These are phyloP conservation scores for Cytospora paraplurivora DNA, from an alignment of 2,329 filamentous ascomycete genomes.

Conservation along the genomic window DNA sequence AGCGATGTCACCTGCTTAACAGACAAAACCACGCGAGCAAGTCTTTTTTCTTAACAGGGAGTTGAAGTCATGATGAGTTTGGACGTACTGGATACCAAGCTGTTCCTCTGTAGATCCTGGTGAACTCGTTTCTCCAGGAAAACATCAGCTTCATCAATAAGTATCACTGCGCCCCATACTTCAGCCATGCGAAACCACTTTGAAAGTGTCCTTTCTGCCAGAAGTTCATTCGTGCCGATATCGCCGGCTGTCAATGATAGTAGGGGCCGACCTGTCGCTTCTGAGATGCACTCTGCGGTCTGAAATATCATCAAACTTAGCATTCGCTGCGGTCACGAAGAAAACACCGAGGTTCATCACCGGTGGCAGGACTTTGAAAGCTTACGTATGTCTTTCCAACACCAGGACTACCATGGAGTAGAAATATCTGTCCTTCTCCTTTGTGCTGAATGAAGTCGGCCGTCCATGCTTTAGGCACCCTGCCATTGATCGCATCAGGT, in stretches of 20 bases:
- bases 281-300: slow-evolving; percentile 32
- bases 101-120: slow-evolving; percentile 33
- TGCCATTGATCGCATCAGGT: background rate
- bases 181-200: slow-evolving; percentile 6
- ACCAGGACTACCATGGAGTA: slow-evolving; percentile 34
- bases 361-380: background rate
- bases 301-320: background rate
- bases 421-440: slow-evolving; percentile 33
- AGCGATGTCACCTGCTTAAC: no score
- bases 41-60: slow-evolving; percentile 29
- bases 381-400: slow-evolving; percentile 33
- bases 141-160: slow-evolving; percentile 36
- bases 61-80: no score
- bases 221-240: slow-evolving; percentile 27
- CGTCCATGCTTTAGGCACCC: background rate
- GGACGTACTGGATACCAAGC: slow-evolving; percentile 31
- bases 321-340: background rate
- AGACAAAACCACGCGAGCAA: no score
- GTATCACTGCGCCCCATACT: slow-evolving; percentile 23
- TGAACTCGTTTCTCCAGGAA: slow-evolving; percentile 32
- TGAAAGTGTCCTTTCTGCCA: background rate
- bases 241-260: slow-evolving; percentile 21
- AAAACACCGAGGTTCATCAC: background rate
- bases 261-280: slow-evolving; percentile 31
- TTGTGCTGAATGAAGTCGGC: slow-evolving; percentile 34